Evolutionary conservation across 352 stramenopile genomes (phyloP), one percentile per base, ranked within the genome.

Genomic region (Albugo candida): DNA sequence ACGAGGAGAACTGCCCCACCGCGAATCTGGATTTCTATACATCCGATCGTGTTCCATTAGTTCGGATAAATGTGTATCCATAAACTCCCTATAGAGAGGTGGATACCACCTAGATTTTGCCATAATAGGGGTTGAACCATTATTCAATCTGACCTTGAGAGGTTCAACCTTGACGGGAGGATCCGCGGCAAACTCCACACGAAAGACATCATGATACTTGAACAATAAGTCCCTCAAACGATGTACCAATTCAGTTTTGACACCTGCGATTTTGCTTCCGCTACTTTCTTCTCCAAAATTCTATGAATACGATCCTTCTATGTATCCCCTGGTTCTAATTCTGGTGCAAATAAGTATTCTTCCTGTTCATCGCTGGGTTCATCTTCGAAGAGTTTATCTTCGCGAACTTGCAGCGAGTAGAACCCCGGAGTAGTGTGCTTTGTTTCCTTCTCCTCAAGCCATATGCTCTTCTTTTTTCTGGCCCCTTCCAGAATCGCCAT

Each of bases 91-190:
- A 18, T 60, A 42, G 14, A 48, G 13, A 4, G 21, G 43, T 36
- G 53, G 43, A 44, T 57, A 56, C 4, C 49, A 36, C 1, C 44
- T 46, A 11, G 47, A 13, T 18, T 36, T 34, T n/a, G 37, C 45
- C 44, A 57, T 60, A 14, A 60, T 42, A 19, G 54, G 50, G 4
- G 46, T 24, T 0, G 54, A 40, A 6, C 42, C 49, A 21, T 41
- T 35, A 31, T 60, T 60, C 11, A 56, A 48, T 17, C 46, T 50
- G 12, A 58, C 55, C 34, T 37, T 52, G 18, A 61, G 21, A 1
- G 50, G 50, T 27, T 20, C 24, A 13, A 46, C 49, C 11, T 61
- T 45, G 27, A 58, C 45, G 5, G 49, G 54, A n/a, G 48, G 44
- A 34, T 57, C 34, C 18, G 21, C 36, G 1, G 49, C 49, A 54